A percentile compares a stretch with the other conserved stretches of the same genome.
These are phyloP conservation scores for Nicotiana otophora DNA, from an alignment of 257 asterid genomes.

Conservation along the genomic window DNA sequence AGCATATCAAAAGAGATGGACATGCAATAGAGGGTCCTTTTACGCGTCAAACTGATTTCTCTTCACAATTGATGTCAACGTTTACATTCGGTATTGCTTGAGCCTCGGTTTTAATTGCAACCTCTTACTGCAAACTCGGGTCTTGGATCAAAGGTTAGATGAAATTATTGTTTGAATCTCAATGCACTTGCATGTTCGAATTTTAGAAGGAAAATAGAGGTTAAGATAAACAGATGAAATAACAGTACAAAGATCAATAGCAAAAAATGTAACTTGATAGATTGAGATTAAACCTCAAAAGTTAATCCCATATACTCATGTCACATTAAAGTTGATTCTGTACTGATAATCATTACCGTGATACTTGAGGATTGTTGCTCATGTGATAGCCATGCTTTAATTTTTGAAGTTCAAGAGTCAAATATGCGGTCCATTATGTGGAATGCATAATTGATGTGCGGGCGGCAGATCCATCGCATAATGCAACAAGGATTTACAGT, in stretches of 20 bases:
- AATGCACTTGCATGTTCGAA: background rate
- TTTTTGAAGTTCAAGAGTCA: too few relatives aligned
- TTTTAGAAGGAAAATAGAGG: background rate
- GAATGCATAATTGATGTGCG: too few relatives aligned
- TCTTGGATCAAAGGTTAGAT: background rate
- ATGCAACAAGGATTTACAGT: too few relatives aligned
- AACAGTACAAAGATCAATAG: background rate
- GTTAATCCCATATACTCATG: background rate
- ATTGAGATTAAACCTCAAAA: background rate
- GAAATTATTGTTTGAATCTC: background rate
- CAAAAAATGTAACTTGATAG: background rate
- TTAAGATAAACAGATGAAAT: background rate
- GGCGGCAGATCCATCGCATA: too few relatives aligned
- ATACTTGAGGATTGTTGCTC: background rate
- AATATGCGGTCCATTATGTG: too few relatives aligned
- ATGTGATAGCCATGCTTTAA: background rate
- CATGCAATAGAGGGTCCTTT: background rate
- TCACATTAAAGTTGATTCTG: background rate
- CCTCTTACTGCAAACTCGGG: background rate
- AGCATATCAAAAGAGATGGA: background rate
- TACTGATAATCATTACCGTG: background rate
- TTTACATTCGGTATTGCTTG: background rate
- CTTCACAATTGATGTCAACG: background rate
- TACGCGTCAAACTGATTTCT: background rate
- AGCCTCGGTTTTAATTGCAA: background rate